Evolutionary conservation across 805 yeast genomes (phyloP).

Genomic region (Zygoascus tannicola): DNA sequence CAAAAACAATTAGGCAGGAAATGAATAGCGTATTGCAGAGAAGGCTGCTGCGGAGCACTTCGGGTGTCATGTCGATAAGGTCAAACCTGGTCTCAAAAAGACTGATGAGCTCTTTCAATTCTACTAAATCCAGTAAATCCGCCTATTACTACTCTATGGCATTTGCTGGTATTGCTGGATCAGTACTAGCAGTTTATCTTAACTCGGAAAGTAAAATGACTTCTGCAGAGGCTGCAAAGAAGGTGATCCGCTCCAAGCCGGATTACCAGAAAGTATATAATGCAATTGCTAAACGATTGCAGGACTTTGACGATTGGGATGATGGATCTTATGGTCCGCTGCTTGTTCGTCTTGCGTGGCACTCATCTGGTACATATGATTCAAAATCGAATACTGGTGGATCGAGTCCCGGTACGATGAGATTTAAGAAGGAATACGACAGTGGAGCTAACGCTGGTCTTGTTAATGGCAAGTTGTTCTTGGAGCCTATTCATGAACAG

Average conservation of each 20-base stretch:
- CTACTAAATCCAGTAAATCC: conserved; percentile 25
- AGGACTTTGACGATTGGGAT: conserved; percentile 38
- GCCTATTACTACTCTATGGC: conserved; percentile 4
- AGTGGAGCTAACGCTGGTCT: conserved; percentile 61
- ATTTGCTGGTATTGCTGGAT: not conserved
- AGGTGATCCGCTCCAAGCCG: conserved; percentile 8
- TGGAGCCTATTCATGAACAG: conserved; percentile 45
- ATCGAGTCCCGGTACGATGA: conserved; percentile 65
- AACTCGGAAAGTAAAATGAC: not conserved
- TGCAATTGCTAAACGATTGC: conserved; percentile 58
- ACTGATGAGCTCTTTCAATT: conserved; percentile 13
- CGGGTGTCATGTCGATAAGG: too few species aligned
- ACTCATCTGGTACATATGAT: conserved; percentile 71
- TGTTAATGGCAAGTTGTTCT: conserved; percentile 44
- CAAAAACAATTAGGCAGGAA: too few species aligned
- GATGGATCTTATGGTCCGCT: conserved; percentile 67
- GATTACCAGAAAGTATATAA: conserved; percentile 73
- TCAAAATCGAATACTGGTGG: conserved; percentile 34
- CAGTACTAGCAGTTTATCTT: not conserved
- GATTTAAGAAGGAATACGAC: conserved; percentile 37
- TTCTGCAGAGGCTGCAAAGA: not conserved
- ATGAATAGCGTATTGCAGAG: too few species aligned
- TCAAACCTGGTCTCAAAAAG: too few species aligned
- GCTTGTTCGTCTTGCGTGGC: conserved; percentile 71
- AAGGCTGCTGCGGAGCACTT: too few species aligned